Evolutionary conservation across 176 grass and related monocot species (phyloP), one percentile per base, ranked within the genome.

Genomic region (Alopecurus myosuroides): DNA sequence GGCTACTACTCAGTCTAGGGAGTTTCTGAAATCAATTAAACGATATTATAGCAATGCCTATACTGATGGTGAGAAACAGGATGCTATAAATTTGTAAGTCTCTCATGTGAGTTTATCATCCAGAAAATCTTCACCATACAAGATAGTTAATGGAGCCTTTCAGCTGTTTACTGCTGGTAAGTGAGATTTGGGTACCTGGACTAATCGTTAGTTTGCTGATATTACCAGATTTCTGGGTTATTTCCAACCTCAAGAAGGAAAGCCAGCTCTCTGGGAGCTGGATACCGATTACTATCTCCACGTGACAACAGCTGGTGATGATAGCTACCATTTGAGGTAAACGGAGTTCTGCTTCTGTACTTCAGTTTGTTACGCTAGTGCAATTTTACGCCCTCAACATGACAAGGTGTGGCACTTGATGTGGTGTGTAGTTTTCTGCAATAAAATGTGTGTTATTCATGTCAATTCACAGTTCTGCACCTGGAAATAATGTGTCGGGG

Each of bases 241-340:
- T 73, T 98, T 98, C 68, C 85, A 90, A 80, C 97, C 97, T 69
- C 86, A 98, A 91, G 97, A 98, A 48, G 97, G 97, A 61, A 98
- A 96, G 81, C 91, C 93, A 81, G 89, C 93, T 84, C 91, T 98
- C 81, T 98, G 97, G 97, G 97, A 98, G 57, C 88, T 98, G 86
- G 97, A 98, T 55, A 90, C 89, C 11, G 97, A 98, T 94, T 98
- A 98, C 82, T 95, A 98, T 88, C 97, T 98, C 88, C 97, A 98
- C 65, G 97, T 95, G 48, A 91, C 77, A 74, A 87, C 91, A 83
- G 70, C 90, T 87, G 83, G 57, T 87, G 93, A 98, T 81, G 90
- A 95, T 90, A 91, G 71, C 81, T 81, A 82, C 62, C 70, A 88
- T 76, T 74, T 81, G 10, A 95, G 89, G 97, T 87, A 60, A 86